These are phyloP conservation scores for Fomitopsis pinicola DNA, from an alignment of 1,284 basidiomycete species.

Conservation along the genomic window DNA sequence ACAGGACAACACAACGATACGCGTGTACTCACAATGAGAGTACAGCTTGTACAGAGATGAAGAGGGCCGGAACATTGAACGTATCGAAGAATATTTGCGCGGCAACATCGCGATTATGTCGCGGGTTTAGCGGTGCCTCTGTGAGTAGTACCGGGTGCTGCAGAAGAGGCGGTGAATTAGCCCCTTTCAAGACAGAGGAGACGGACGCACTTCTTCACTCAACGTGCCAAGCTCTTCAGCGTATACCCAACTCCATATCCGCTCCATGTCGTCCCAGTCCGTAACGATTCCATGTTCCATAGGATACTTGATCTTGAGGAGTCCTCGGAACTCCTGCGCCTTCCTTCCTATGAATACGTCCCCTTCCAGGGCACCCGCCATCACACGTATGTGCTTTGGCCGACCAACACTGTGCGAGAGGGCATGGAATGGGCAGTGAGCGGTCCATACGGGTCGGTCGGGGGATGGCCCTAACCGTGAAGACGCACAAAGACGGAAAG, in stretches of 20 bases:
- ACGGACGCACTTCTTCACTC: slow-evolving; percentile 82
- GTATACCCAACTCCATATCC: slow-evolving; percentile 97
- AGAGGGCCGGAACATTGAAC: slow-evolving; percentile 98
- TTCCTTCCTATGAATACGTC: slow-evolving; percentile 91
- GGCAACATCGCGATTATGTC: slow-evolving; percentile 90
- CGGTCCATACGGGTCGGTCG: slow-evolving; percentile 20
- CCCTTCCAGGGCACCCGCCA: slow-evolving; percentile 93
- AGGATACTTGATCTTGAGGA: slow-evolving; percentile 97
- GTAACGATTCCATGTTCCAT: slow-evolving; percentile 95
- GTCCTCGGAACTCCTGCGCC: slow-evolving; percentile 90
- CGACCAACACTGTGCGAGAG: slow-evolving; percentile 72
- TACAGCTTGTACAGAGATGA: slow-evolving; percentile 96
- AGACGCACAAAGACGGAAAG: slow-evolving; percentile 93
- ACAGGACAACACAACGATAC: not conserved
- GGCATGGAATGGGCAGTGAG: slow-evolving; percentile 13
- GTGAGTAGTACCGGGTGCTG: slow-evolving; percentile 96
- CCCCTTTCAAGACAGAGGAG: slow-evolving; percentile 1
- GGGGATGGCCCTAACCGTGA: slow-evolving; percentile 32
- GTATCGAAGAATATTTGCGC: slow-evolving; percentile 99
- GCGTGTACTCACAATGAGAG: slow-evolving; percentile 74
- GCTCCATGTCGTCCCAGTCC: slow-evolving; percentile 99
- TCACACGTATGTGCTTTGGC: slow-evolving; percentile 93
- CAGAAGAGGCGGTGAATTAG: slow-evolving; percentile 4
- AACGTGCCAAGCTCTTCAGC: slow-evolving; percentile 91
- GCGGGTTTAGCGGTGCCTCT: slow-evolving; percentile 93